phyloP scores from a whole-genome alignment of 768 basidiomycete genomes.

The Sistotremastrum niveocremeum region DNA sequence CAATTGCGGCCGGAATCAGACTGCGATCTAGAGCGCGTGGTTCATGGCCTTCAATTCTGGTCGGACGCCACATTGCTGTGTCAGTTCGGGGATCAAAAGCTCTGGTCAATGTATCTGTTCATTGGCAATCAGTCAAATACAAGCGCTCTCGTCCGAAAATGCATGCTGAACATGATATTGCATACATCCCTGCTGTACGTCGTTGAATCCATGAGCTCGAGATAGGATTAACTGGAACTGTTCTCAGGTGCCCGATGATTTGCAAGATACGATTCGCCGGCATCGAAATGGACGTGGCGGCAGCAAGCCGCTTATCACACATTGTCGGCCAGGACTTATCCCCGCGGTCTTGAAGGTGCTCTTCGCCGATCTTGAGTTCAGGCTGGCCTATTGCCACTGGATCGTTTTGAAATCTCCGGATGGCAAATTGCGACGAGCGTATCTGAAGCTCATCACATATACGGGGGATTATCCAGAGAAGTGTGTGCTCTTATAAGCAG shows the following conservation, averaged over 20 bases:
- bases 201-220: too few relatives aligned
- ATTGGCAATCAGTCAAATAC: not conserved
- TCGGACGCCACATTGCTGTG: not conserved
- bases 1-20: not conserved
- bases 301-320: constrained; percentile 1
- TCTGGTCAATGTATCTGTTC: not conserved
- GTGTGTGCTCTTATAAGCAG: constrained; percentile 10
- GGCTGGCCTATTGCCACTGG: constrained; percentile 15
- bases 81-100: not conserved
- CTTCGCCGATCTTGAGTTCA: constrained; percentile 9
- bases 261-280: constrained; percentile 4
- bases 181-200: constrained; percentile 2
- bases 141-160: not conserved
- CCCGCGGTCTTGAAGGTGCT: constrained; percentile 17
- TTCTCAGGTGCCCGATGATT: constrained; percentile 1
- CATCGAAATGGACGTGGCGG: too few relatives aligned
- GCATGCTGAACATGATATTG: not conserved
- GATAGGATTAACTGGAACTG: too few relatives aligned
- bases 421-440: constrained; percentile 13
- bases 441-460: constrained; percentile 16
- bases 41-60: not conserved
- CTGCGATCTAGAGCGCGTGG: not conserved
- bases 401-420: constrained; percentile 16
- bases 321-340: constrained; percentile 16
- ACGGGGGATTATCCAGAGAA: constrained; percentile 25